Evolutionary conservation across 1,284 basidiomycete genomes (phyloP), one percentile per base, ranked within the genome.

Genomic region (Marasmius tenuissimus): DNA sequence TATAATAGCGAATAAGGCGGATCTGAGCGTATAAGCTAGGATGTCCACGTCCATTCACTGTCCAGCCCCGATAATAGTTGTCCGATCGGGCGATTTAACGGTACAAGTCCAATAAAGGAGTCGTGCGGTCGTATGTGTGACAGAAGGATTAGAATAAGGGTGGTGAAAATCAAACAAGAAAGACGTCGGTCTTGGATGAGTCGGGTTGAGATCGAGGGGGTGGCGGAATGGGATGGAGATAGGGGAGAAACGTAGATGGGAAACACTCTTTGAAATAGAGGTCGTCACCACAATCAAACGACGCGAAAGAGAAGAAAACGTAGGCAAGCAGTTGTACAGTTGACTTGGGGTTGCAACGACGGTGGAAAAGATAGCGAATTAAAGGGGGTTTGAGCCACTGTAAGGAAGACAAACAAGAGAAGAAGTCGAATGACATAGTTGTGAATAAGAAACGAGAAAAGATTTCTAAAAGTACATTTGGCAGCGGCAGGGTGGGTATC

Each of bases 21-120:
- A 47, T 16, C 45, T 47, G 45, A 77, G 77, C 78, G 78, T 84
- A 81, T 78, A 80, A 80, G 77, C 80, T 80, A 80, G 37, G 33
- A 80, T 79, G 81, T 85, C 84, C 83, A 81, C 77, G 86, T 88
- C 85, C 85, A 80, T 86, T 83, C 80, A 84, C 79, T 78, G 81
- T 85, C 81, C 83, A 77, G 73, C 54, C 54, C 37, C 27, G 45
- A 45, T 79, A 79, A 82, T 14, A 20, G 20, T 18, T 47, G 45
- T 47, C 45, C 45, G n/a, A 47, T 47, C 45, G 45, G 45, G 45
- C 16, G 40, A 3, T 42, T 12, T 12, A 42, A 75, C 79, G 72
- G 74, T 73, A 75, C 65, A 72, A 68, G 69, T 65, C 58, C 67
- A 60, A 56, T 61, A 63, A 59, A 58, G 64, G 62, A 66, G 38